Evolutionary conservation across 257 asterid species (phyloP).

Genomic region (Fraxinus pennsylvanica): DNA sequence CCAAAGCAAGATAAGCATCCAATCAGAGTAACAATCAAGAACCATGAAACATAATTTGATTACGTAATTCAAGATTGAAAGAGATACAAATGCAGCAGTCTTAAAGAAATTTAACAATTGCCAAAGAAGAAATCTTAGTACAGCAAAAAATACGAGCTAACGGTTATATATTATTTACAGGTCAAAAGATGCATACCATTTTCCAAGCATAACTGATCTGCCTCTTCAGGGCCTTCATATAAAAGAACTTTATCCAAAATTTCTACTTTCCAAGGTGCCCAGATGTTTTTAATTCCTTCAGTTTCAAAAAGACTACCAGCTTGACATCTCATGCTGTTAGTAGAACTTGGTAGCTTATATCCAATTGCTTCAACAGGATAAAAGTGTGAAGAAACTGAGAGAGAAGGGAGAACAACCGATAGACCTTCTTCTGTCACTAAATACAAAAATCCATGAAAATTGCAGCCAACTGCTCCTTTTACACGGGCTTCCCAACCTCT

Average conservation of each 20-base stretch:
- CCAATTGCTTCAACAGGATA: conserved; percentile 81
- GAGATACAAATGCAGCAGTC: neutral
- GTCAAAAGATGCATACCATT: conserved; percentile 58
- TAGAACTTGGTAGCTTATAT: conserved; percentile 46
- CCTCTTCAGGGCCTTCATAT: conserved; percentile 80
- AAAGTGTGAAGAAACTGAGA: conserved; percentile 64
- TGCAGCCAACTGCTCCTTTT: conserved; percentile 79
- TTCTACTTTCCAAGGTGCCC: conserved; percentile 88
- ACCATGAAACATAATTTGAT: conserved; percentile 10
- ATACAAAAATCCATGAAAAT: conserved; percentile 68
- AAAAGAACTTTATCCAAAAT: conserved; percentile 81
- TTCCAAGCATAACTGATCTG: conserved; percentile 76
- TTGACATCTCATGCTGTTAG: conserved; percentile 31
- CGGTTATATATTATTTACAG: conserved; percentile 10
- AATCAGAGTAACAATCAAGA: neutral
- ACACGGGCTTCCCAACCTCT: conserved; percentile 58
- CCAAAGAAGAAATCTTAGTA: conserved; percentile 13
- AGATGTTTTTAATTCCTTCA: conserved; percentile 41
- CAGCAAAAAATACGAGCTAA: neutral
- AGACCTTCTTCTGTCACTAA: conserved; percentile 75
- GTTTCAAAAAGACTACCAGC: conserved; percentile 46
- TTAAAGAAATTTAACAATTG: neutral
- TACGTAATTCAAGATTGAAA: conserved; percentile 9
- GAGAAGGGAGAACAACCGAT: conserved; percentile 83
- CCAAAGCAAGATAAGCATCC: conserved; percentile 19